A percentile compares a stretch with the other conserved stretches of the same genome.
phyloP scores from a whole-genome alignment of 768 basidiomycete species.

The Suillus occidentalis region DNA sequence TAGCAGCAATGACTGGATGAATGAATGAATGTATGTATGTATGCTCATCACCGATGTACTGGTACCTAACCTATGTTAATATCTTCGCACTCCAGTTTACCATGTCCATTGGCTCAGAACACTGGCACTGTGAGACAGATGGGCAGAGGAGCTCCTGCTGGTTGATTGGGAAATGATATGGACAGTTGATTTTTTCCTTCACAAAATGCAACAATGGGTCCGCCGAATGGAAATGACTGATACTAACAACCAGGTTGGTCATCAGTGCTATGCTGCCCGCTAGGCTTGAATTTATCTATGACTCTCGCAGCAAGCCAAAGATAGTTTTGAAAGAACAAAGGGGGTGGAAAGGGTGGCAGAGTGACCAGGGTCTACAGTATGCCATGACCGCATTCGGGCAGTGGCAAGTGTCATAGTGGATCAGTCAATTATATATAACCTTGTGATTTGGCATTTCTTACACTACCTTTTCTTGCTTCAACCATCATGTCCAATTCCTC shows the following conservation, averaged over 20 bases:
- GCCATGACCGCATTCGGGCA: no score
- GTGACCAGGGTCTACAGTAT: neutral
- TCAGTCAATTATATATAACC: neutral
- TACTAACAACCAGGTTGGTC: no score
- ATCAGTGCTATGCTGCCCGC: no score
- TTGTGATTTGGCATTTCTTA: neutral
- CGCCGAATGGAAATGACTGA: no score
- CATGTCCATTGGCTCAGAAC: no score
- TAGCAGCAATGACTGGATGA: conserved; percentile 8
- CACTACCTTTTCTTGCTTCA: no score
- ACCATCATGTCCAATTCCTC: neutral
- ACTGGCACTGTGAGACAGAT: no score
- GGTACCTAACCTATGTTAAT: no score
- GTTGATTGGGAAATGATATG: no score
- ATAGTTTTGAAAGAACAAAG: neutral
- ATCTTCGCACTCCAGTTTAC: no score
- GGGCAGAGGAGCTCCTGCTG: no score
- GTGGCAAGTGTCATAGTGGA: neutral
- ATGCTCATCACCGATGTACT: neutral
- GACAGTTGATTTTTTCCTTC: neutral
- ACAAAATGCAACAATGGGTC: no score
- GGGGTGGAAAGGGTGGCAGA: neutral
- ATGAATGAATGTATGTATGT: conserved; percentile 13
- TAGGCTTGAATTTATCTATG: neutral
- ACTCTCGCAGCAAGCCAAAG: neutral